phyloP scores from a whole-genome alignment of 441 rosid species.

The Oxalis stricta region DNA sequence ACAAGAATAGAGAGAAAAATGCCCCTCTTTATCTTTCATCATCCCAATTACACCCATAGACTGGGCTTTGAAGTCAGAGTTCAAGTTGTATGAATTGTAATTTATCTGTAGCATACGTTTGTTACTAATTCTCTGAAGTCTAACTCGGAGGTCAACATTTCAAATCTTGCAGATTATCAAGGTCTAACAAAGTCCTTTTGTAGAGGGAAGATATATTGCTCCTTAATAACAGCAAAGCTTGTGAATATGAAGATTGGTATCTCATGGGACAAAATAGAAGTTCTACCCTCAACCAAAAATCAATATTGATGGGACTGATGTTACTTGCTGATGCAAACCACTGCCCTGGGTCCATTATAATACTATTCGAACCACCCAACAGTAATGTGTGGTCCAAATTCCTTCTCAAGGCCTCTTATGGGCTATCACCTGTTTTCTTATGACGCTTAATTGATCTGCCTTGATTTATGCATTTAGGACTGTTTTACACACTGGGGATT shows the following conservation, averaged over 20 bases:
- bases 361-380: slow-evolving; percentile 77
- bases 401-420: slow-evolving; percentile 1
- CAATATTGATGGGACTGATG: slow-evolving; percentile 43
- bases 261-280: slow-evolving; percentile 64
- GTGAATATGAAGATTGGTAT: slow-evolving; percentile 80
- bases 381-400: slow-evolving; percentile 56
- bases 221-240: slow-evolving; percentile 71
- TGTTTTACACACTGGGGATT: slow-evolving; percentile 89
- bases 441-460: slow-evolving; percentile 1
- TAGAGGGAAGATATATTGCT: slow-evolving; percentile 88
- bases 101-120: neutral
- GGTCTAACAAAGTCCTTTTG: slow-evolving; percentile 77
- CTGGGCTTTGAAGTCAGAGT: neutral
- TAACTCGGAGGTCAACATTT: slow-evolving; percentile 3
- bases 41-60: neutral
- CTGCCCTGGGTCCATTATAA: slow-evolving; percentile 83
- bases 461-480: slow-evolving; percentile 28
- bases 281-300: slow-evolving; percentile 67
- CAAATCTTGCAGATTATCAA: slow-evolving; percentile 65
- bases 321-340: slow-evolving; percentile 94
- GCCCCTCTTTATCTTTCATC: neutral
- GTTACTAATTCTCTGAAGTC: neutral
- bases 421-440: slow-evolving; percentile 1
- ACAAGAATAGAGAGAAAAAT: too few relatives aligned
- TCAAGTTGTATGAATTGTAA: neutral